phyloP scores from a whole-genome alignment of 2,329 filamentous ascomycete species.

The Thielaviopsis punctulata region DNA sequence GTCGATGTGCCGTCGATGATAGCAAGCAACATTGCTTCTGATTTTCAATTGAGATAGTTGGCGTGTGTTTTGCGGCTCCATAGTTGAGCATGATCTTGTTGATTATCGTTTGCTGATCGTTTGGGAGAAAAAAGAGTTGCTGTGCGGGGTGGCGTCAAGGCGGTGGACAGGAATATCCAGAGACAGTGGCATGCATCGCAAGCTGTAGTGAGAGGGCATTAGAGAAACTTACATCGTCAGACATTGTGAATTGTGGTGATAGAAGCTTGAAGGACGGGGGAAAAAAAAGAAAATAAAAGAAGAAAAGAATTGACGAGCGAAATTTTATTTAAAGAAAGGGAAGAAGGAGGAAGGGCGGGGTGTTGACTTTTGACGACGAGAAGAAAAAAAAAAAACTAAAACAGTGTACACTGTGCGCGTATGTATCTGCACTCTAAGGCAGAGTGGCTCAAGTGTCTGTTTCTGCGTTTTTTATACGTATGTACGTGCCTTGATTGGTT shows the following conservation, averaged over 20 bases:
- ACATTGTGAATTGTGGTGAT: conserved; percentile 33
- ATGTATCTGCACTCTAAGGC: conserved; percentile 5
- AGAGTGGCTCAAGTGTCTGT: conserved; percentile 6
- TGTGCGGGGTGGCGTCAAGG: background rate
- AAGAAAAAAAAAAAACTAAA: conserved; percentile 9
- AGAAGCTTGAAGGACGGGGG: conserved; percentile 17
- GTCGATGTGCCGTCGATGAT: no score
- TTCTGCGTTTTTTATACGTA: background rate
- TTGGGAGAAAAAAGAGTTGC: background rate
- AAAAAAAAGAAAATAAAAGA: conserved; percentile 16
- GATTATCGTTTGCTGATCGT: background rate
- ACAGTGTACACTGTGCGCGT: conserved; percentile 12
- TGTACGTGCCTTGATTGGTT: conserved; percentile 3
- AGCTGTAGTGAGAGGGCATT: background rate
- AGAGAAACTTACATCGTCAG: conserved; percentile 34
- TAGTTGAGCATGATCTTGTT: background rate
- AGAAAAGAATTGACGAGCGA: conserved; percentile 13
- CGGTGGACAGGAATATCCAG: background rate
- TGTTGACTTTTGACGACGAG: conserved; percentile 8
- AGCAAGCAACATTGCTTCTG: no score
- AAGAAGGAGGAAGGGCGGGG: conserved; percentile 14
- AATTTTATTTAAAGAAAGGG: conserved; percentile 16
- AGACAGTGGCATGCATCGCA: background rate
- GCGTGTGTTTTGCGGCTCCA: background rate
- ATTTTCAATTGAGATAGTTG: background rate